Evolutionary conservation across 176 grass and related monocot genomes (phyloP).

Genomic region (Oryza officinalis): DNA sequence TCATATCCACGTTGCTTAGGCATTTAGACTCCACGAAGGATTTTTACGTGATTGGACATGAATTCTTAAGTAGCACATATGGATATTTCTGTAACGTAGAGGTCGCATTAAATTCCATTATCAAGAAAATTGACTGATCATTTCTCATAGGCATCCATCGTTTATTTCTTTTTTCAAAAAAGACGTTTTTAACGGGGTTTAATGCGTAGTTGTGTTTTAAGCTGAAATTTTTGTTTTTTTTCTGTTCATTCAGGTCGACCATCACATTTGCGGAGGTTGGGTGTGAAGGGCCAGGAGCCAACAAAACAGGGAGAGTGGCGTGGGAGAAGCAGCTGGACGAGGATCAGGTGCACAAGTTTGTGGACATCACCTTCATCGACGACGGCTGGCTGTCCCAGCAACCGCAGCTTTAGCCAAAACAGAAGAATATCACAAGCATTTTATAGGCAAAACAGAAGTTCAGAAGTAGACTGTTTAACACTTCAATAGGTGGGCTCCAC

Average conservation of each 20-base stretch:
- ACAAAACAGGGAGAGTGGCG: neutral
- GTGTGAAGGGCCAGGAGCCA: slow-evolving; percentile 43
- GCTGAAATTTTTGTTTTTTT: neutral
- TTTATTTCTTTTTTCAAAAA: neutral
- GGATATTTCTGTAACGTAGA: no score
- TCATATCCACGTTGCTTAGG: no score
- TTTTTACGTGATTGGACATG: no score
- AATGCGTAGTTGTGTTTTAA: no score
- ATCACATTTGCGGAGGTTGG: slow-evolving; percentile 46
- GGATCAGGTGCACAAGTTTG: slow-evolving; percentile 30
- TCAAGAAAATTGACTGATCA: neutral
- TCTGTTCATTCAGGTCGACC: slow-evolving; percentile 17
- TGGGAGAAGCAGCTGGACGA: slow-evolving; percentile 53
- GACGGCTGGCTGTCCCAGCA: slow-evolving; percentile 50
- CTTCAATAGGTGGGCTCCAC: no score
- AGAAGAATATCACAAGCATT: neutral
- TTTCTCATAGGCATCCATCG: neutral
- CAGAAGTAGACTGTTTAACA: neutral
- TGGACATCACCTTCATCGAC: slow-evolving; percentile 48
- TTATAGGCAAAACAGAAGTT: neutral
- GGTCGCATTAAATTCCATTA: neutral
- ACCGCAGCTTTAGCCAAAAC: neutral
- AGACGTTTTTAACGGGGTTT: no score
- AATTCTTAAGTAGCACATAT: no score
- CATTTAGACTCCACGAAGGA: no score